Evolutionary conservation across 1,284 basidiomycete genomes (phyloP).

Genomic region (Filobasidium uniguttulatum): DNA sequence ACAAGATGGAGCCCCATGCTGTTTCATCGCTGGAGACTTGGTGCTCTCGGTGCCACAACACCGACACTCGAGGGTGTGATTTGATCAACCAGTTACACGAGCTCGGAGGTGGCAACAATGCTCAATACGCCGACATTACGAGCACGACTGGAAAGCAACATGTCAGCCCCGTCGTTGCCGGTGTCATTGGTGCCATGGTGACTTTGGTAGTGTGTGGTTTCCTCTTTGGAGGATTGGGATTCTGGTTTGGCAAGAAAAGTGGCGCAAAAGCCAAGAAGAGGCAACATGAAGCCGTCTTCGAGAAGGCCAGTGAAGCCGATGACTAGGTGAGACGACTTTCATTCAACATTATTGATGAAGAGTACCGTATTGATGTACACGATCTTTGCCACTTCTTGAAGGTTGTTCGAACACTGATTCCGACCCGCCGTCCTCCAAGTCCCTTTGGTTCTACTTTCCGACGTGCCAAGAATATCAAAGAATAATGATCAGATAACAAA

Average conservation of each 20-base stretch:
- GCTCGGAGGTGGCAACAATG: not conserved
- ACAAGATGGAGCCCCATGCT: conserved; percentile 46
- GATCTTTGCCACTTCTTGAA: too few relatives aligned
- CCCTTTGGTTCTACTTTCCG: too few relatives aligned
- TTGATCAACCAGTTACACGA: conserved; percentile 12
- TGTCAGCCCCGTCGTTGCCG: conserved; percentile 16
- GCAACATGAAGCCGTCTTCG: too few relatives aligned
- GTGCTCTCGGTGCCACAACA: conserved; percentile 32
- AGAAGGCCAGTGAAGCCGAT: too few relatives aligned
- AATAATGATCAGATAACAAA: too few relatives aligned
- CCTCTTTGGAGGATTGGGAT: not conserved
- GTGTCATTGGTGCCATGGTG: conserved; percentile 18
- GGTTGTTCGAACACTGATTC: too few relatives aligned
- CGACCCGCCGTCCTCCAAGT: too few relatives aligned
- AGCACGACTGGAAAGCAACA: conserved; percentile 16
- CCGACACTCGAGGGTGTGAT: conserved; percentile 13
- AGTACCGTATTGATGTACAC: too few relatives aligned
- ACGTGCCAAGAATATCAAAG: too few relatives aligned
- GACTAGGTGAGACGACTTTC: too few relatives aligned
- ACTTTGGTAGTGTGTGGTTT: conserved; percentile 12
- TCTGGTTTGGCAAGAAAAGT: not conserved
- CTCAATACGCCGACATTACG: conserved; percentile 8
- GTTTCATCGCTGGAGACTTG: conserved; percentile 34
- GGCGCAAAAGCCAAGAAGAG: too few relatives aligned
- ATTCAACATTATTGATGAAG: too few relatives aligned